Conservation (phyloP, 2,329 filamentous ascomycete species). For the Eurotiales sp. region DNA sequence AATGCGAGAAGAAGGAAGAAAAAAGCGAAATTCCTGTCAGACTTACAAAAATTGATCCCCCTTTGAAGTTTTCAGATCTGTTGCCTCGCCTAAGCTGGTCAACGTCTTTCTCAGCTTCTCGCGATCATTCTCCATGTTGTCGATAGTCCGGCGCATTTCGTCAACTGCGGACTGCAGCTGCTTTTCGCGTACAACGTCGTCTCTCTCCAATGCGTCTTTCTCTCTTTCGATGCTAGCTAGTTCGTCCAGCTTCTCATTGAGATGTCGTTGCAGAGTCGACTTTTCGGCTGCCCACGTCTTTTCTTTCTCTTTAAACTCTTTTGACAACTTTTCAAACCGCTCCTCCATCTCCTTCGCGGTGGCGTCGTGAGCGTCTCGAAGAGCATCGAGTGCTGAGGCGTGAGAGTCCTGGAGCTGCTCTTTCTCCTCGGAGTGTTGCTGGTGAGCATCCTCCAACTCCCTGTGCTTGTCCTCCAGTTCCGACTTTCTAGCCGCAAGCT, state of each 20-base stretch:
- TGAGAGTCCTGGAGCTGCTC: constrained; percentile 10
- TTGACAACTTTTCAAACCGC: constrained; percentile 25
- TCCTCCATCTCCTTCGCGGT: constrained; percentile 25
- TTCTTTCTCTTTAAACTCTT: constrained; percentile 28
- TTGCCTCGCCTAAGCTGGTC: constrained; percentile 49
- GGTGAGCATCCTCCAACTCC: constrained; percentile 21
- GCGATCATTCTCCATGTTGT: constrained; percentile 49
- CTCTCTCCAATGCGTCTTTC: constrained; percentile 41
- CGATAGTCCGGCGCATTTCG: constrained; percentile 46
- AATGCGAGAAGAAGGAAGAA: constrained; percentile 7
- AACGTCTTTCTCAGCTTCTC: constrained; percentile 49
- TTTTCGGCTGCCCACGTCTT: constrained; percentile 32
- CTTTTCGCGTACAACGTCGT: constrained; percentile 44
- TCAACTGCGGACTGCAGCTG: constrained; percentile 43
- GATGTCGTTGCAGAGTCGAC: constrained; percentile 28
- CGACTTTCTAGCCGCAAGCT: constrained; percentile 15
- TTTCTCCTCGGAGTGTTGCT: constrained; percentile 10
- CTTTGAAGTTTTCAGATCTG: constrained; percentile 47
- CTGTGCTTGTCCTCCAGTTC: constrained; percentile 15
- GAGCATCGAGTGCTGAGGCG: constrained; percentile 4
- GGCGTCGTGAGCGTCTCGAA: constrained; percentile 20
- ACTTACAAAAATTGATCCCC: constrained; percentile 51
- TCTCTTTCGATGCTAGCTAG: constrained; percentile 43
- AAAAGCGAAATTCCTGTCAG: constrained; percentile 8
- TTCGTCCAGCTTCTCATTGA: constrained; percentile 41